Evolutionary conservation across 2,329 filamentous ascomycete genomes (phyloP), one percentile per base, ranked within the genome.

Genomic region (Talaromyces sp.): DNA sequence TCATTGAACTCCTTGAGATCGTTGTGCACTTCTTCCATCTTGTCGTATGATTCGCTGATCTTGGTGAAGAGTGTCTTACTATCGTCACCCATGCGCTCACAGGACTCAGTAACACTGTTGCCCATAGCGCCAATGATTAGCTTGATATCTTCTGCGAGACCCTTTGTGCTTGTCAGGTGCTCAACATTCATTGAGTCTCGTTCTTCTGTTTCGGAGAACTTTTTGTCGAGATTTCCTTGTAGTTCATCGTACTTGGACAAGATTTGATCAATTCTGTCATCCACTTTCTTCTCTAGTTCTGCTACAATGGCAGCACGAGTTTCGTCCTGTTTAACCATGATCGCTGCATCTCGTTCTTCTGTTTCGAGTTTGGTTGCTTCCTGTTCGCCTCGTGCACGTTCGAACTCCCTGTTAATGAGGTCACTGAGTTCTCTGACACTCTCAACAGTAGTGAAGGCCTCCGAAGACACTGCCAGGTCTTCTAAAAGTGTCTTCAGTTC

Each of bases 221-320:
- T 89, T 50, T 89, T 87, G 45, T 95, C 89, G 31, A 90, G 81
- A 7, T 84, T 78, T 19, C 82, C 77, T 67, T 95, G 89, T 62
- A 92, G 87, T 61, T 94, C 90, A 57, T 97, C 92, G 67, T 96
- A 95, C 71, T 95, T 97, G 64, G 82, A 79, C 70, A 96, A 84
- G 22, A 99, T 80, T 55, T 91, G 89, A 59, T 83, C 83, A 64
- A 97, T 85, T 69, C 91, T 91, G 67, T 91, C 88, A 61, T 96
- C 84, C 39, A 87, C 77, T 72, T 84, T 85, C 53, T 76, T 73
- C 4, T 76, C 75, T 22, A 87, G 70, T 28, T 82, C 81, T 13
- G 77, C 69, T 25, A 84, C 75, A 28, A 84, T 78, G 31, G 78
- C 77, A 7, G 78, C 78, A 60, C 81, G 81, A 57, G 78, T 76